Evolutionary conservation across 805 yeast species (phyloP).

Genomic region (Lachancea thermotolerans): DNA sequence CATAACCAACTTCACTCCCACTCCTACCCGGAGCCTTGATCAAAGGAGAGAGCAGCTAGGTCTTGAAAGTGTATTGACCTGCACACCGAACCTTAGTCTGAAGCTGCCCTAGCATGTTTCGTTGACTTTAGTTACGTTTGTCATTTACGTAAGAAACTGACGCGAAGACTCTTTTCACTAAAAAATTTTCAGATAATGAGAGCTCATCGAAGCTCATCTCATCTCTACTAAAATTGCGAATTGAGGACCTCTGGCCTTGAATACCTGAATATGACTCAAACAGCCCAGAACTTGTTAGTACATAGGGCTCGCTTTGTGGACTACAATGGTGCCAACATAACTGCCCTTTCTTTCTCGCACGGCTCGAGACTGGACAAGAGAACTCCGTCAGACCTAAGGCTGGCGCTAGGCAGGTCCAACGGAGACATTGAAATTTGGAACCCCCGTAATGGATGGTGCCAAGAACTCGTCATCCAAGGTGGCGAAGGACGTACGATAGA

Average conservation of each 20-base stretch:
- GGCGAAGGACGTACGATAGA: constrained; percentile 81
- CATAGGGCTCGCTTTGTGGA: constrained; percentile 93
- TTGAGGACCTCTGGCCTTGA: background rate
- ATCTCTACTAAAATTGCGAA: background rate
- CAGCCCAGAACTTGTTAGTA: constrained; percentile 23
- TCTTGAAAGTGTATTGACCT: too few relatives aligned
- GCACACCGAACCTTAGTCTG: too few relatives aligned
- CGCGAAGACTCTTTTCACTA: background rate
- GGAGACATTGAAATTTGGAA: constrained; percentile 97
- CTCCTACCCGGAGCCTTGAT: too few relatives aligned
- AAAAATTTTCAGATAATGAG: constrained; percentile 6
- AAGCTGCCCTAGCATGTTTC: too few relatives aligned
- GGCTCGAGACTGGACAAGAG: constrained; percentile 36
- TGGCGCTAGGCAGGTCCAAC: constrained; percentile 89
- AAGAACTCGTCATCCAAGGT: constrained; percentile 68
- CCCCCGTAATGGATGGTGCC: constrained; percentile 74
- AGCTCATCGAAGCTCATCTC: constrained; percentile 1
- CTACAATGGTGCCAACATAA: constrained; percentile 75
- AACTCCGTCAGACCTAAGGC: constrained; percentile 51
- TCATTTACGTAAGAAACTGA: too few relatives aligned
- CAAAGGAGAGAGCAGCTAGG: too few relatives aligned
- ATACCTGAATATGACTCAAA: constrained; percentile 2
- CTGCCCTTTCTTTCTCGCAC: constrained; percentile 74
- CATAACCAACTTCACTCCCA: too few relatives aligned
- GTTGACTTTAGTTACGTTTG: too few relatives aligned